Evolutionary conservation across 1,139 yeast genomes (phyloP), one percentile per base, ranked within the genome.

Genomic region (Pichia sorboxylosa): DNA sequence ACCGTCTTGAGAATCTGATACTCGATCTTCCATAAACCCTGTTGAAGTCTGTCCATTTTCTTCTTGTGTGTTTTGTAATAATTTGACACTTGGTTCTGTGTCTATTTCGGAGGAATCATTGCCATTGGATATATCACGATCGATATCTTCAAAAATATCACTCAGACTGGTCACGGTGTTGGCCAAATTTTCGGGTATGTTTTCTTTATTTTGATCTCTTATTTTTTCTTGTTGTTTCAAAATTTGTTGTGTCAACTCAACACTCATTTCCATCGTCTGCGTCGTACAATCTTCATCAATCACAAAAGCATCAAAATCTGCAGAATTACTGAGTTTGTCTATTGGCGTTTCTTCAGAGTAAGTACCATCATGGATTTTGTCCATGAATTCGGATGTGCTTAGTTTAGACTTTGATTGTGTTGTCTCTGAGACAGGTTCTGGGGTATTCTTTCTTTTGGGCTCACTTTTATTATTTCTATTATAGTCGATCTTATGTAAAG

Each of bases 401-500:
- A 30, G 13, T 13, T 32, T 37, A 15, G 33, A 11, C 2, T 3
- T 18, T 17, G 21, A 23, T 15, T 10, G 20, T 16, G 18, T 11
- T 3, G 7, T 13, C 9, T 31, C 22, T 19, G 21, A 19, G 21
- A 19, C 7, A 2, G 34, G 31, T n/a, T 8, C 5, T 4, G 29
- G 24, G 13, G 45, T 36, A 13, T 16, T 28, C 21, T 34, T 31
- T 22, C 29, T 26, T 13, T 35, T 36, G 5, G 14, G 13, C 13
- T 21, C 36, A 6, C 27, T 26, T 7, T 30, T 30, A 5, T 37
- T 36, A 14, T 32, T 19, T 15, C 18, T 33, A 3, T 30, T 20
- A 29, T 31, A 37, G 21, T 43, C 40, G 35, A 77, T 70, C 44
- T 74, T 75, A 51, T 77, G 84, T 24, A 78, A 55, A 0, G 84